Conservation (phyloP, 768 basidiomycete species). For the Daedaleopsis nitida region DNA sequence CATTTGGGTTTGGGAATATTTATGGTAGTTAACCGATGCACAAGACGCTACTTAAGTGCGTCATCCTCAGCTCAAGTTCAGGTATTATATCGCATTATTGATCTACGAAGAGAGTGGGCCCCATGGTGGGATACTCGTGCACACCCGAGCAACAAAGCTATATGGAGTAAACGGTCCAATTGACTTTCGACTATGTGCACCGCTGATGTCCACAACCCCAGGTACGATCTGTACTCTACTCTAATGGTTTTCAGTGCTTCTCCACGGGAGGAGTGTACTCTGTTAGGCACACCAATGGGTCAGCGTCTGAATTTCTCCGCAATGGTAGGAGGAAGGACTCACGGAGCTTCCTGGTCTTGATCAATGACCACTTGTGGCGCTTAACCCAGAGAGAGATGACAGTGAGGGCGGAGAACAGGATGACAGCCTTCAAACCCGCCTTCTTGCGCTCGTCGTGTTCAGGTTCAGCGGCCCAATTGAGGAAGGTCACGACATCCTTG, state of each 20-base stretch:
- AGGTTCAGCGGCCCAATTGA: conserved; percentile 96
- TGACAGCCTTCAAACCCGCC: conserved; percentile 93
- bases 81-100: conserved; percentile 16
- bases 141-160: not conserved
- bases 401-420: conserved; percentile 85
- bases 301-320: not conserved
- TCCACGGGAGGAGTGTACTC: conserved; percentile 64
- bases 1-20: not conserved
- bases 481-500: conserved; percentile 95
- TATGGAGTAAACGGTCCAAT: conserved; percentile 17
- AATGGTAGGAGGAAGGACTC: conserved; percentile 34
- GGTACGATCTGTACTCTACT: conserved; percentile 19
- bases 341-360: conserved; percentile 95
- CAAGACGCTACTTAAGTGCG: not conserved
- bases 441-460: conserved; percentile 98
- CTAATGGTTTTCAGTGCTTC: conserved; percentile 35
- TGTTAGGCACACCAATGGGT: conserved; percentile 27
- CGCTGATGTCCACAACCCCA: conserved; percentile 6
- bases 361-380: conserved; percentile 89
- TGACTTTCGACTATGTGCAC: conserved; percentile 18
- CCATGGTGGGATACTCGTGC: not conserved
- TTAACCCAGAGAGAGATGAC: conserved; percentile 86
- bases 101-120: conserved; percentile 2
- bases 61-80: not conserved
- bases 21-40: not conserved